Percentiles rank a stretch among this genome's conserved stretches.
Conservation (phyloP, 2,329 filamentous ascomycete genomes). For the Fusarium haematococcum region DNA sequence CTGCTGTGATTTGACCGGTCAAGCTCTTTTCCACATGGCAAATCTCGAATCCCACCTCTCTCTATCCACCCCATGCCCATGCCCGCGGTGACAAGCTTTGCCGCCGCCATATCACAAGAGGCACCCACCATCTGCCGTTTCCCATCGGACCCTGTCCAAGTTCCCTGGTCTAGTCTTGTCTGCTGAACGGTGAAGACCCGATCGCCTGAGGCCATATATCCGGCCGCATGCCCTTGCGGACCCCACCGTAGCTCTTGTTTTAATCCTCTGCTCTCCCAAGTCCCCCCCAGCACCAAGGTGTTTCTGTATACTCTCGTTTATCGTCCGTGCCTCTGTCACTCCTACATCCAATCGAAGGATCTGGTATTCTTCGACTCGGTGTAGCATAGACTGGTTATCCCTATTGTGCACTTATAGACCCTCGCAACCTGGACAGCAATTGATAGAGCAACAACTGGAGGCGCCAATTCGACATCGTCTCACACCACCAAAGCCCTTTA, state of each 20-base stretch:
- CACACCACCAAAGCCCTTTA: background rate
- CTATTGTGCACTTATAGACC: slow-evolving; percentile 9
- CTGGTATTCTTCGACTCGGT: slow-evolving; percentile 42
- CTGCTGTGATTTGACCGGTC: slow-evolving; percentile 40
- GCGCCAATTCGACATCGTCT: background rate
- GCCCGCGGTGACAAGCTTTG: slow-evolving; percentile 31
- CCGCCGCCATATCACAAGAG: slow-evolving; percentile 41
- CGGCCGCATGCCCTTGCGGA: slow-evolving; percentile 37
- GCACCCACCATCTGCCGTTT: slow-evolving; percentile 32
- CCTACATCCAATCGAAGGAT: slow-evolving; percentile 30
- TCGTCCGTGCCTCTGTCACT: slow-evolving; percentile 11
- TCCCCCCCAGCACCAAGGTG: slow-evolving; percentile 6
- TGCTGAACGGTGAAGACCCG: slow-evolving; percentile 32
- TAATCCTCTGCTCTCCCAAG: slow-evolving; percentile 40
- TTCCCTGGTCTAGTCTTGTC: slow-evolving; percentile 21
- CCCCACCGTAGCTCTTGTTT: slow-evolving; percentile 40
- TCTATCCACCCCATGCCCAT: slow-evolving; percentile 26
- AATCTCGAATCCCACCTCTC: slow-evolving; percentile 44
- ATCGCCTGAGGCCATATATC: slow-evolving; percentile 44
- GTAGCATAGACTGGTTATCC: slow-evolving; percentile 9
- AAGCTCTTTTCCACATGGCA: slow-evolving; percentile 46
- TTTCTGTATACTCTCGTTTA: slow-evolving; percentile 34
- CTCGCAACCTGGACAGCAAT: background rate
- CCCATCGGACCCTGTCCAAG: slow-evolving; percentile 33
- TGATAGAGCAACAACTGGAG: slow-evolving; percentile 19